Percentiles rank a stretch among this genome's conserved stretches.
These are phyloP conservation scores for Komagataella mondaviorum DNA, from an alignment of 805 yeast genomes.

Conservation along the genomic window DNA sequence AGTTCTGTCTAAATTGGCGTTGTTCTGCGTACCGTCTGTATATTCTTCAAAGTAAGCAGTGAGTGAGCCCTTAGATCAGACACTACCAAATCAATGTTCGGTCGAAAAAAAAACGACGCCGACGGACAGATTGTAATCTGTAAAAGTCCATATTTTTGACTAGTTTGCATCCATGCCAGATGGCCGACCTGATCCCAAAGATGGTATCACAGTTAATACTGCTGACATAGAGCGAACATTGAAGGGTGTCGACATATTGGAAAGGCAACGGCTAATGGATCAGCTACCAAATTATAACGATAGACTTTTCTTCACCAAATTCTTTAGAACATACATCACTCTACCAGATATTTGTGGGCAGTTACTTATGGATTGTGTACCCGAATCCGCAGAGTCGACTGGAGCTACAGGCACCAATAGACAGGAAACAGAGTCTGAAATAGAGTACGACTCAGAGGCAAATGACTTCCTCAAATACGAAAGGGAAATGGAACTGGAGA, in stretches of 20 bases:
- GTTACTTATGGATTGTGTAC: background rate
- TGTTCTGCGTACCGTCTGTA: background rate
- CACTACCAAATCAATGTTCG: background rate
- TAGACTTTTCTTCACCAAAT: background rate
- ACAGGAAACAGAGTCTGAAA: background rate
- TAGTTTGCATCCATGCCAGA: background rate
- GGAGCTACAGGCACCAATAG: background rate
- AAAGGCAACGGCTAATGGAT: background rate
- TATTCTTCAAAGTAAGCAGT: no score
- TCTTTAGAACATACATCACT: background rate
- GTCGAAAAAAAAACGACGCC: no score
- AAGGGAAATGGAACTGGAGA: conserved; percentile 3
- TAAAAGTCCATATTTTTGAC: background rate
- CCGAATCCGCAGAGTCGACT: background rate
- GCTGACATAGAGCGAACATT: background rate
- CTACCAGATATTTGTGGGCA: background rate
- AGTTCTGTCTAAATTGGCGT: background rate
- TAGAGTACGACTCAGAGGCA: background rate
- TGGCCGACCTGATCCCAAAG: background rate
- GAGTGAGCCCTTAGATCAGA: background rate
- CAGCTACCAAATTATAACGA: background rate
- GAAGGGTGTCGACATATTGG: background rate
- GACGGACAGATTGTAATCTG: background rate
- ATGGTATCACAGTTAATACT: background rate
- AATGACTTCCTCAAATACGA: conserved; percentile 5